These are phyloP conservation scores for Wickerhamomyces pijperi DNA, from an alignment of 805 yeast species.

Conservation along the genomic window DNA sequence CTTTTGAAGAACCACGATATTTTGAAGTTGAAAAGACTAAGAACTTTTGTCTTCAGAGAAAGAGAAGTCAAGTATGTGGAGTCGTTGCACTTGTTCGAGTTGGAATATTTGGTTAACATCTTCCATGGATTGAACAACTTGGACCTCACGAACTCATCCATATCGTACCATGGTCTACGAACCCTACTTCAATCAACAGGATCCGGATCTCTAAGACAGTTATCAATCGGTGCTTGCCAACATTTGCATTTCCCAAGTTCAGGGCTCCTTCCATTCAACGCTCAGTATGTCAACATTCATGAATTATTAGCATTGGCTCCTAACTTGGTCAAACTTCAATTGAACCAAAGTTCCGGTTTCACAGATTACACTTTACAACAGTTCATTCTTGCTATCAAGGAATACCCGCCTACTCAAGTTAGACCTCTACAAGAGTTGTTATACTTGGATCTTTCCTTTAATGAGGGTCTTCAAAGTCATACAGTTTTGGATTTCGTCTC, in stretches of 20 bases:
- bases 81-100: slow-evolving; percentile 7
- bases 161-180: slow-evolving; percentile 12
- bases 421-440: slow-evolving; percentile 2
- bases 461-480: slow-evolving; percentile 12
- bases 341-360: slow-evolving; percentile 16
- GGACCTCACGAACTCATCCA: slow-evolving; percentile 16
- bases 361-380: slow-evolving; percentile 13
- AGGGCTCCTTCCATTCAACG: slow-evolving; percentile 3
- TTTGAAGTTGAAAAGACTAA: slow-evolving; percentile 6
- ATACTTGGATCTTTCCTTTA: slow-evolving; percentile 16
- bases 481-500: slow-evolving; percentile 11
- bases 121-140: slow-evolving; percentile 8
- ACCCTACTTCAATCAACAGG: slow-evolving; percentile 11
- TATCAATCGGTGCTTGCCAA: slow-evolving; percentile 15
- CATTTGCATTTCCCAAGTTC: slow-evolving; percentile 12
- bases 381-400: slow-evolving; percentile 6
- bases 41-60: slow-evolving; percentile 12
- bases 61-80: slow-evolving; percentile 9
- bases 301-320: slow-evolving; percentile 11
- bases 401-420: too few relatives aligned
- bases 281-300: slow-evolving; percentile 12
- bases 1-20: slow-evolving; percentile 11
- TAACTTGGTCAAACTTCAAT: slow-evolving; percentile 7
- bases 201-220: slow-evolving; percentile 1
- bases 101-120: slow-evolving; percentile 6